A percentile compares a stretch with the other conserved stretches of the same genome.
Conservation (phyloP, 2,329 filamentous ascomycete genomes). For the Paracorniculantispora psalliotae region DNA sequence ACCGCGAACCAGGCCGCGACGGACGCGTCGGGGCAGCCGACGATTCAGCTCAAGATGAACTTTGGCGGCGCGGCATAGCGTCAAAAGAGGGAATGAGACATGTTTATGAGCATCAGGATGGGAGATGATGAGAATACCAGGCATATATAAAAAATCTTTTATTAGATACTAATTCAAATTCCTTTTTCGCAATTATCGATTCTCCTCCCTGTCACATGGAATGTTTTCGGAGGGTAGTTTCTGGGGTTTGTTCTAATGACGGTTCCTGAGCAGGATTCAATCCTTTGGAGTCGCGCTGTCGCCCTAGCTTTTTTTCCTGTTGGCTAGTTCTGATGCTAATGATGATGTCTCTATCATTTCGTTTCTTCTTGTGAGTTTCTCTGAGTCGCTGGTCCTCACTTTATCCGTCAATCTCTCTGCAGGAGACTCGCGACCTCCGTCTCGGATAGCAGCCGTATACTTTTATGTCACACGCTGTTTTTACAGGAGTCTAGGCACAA, state of each 20-base stretch:
- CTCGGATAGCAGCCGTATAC: not conserved
- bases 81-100: constrained; percentile 13
- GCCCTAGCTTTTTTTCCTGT: too few relatives aligned
- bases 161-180: not conserved
- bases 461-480: too few relatives aligned
- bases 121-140: not conserved
- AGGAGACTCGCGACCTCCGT: not conserved
- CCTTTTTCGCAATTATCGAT: not conserved
- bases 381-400: too few relatives aligned
- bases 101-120: not conserved
- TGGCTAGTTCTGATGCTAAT: too few relatives aligned
- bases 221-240: too few relatives aligned
- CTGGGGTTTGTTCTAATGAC: too few relatives aligned
- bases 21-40: constrained; percentile 58
- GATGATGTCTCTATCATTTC: not conserved
- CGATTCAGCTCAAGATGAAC: constrained; percentile 91
- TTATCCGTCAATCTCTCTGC: too few relatives aligned
- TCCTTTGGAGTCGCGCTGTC: too few relatives aligned
- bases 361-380: not conserved
- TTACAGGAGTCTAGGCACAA: too few relatives aligned
- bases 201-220: not conserved
- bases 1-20: constrained; percentile 34
- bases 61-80: constrained; percentile 51
- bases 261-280: too few relatives aligned
- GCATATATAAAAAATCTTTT: not conserved